phyloP scores from a whole-genome alignment of 208 protist genomes.

The Phytomonas serpens region DNA sequence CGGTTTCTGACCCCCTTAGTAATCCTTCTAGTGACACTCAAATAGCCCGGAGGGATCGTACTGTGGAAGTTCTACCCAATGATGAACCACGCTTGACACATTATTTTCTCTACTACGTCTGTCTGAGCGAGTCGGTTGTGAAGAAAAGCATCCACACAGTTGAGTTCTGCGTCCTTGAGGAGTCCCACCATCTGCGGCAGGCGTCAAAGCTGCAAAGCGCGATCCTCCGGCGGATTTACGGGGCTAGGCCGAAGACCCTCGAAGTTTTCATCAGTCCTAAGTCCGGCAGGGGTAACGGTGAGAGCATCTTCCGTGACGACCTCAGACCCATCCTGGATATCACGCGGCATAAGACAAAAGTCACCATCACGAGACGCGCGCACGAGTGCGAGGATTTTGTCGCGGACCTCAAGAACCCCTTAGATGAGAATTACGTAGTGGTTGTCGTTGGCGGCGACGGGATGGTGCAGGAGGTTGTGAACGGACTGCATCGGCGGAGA shows the following conservation, averaged over 20 bases:
- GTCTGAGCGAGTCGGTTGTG: constrained; percentile 15
- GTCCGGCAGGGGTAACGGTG: constrained; percentile 58
- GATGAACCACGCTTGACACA: not conserved
- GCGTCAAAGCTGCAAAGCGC: constrained; percentile 20
- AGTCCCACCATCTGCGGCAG: constrained; percentile 9
- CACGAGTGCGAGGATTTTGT: constrained; percentile 79
- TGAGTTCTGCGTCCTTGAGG: constrained; percentile 27
- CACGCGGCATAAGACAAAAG: constrained; percentile 47
- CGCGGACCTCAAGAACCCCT: constrained; percentile 44
- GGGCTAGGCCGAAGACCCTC: constrained; percentile 40
- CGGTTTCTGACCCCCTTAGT: not conserved
- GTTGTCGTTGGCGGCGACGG: constrained; percentile 70
- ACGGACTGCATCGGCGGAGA: constrained; percentile 64
- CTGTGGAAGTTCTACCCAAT: not conserved
- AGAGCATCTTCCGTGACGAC: constrained; percentile 38
- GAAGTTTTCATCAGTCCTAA: constrained; percentile 70
- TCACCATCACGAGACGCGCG: constrained; percentile 42
- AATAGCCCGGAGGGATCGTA: not conserved
- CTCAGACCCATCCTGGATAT: constrained; percentile 65
- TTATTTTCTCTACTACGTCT: constrained; percentile 58
- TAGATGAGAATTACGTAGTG: constrained; percentile 45
- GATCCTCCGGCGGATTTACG: constrained; percentile 46
- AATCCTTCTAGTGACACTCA: not conserved
- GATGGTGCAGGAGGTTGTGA: constrained; percentile 76
- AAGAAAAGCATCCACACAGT: constrained; percentile 34